phyloP scores from a whole-genome alignment of 2,329 filamentous ascomycete genomes.

The Geosmithia morbida region DNA sequence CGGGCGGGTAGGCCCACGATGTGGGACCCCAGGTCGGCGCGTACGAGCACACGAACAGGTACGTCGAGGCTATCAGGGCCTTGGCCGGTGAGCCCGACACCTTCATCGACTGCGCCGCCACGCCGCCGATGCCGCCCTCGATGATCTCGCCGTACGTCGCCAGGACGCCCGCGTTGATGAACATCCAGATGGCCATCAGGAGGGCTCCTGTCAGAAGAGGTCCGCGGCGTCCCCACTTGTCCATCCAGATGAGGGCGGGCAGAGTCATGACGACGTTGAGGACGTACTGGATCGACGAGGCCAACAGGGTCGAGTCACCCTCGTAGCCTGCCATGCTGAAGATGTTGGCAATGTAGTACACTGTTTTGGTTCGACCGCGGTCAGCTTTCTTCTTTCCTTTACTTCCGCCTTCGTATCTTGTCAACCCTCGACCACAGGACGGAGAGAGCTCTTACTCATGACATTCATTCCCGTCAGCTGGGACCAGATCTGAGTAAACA shows the following conservation, averaged over 20 bases:
- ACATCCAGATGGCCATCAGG: constrained; percentile 50
- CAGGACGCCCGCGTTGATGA: constrained; percentile 37
- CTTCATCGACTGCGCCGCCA: constrained; percentile 32
- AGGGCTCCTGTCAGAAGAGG: constrained; percentile 51
- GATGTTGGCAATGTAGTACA: constrained; percentile 46
- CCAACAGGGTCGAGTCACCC: constrained; percentile 34
- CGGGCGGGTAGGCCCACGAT: constrained; percentile 18
- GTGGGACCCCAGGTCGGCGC: constrained; percentile 33
- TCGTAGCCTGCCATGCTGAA: constrained; percentile 23
- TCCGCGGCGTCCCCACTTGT: constrained; percentile 60
- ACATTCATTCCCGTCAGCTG: constrained; percentile 43
- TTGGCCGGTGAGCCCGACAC: constrained; percentile 30
- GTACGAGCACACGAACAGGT: constrained; percentile 42
- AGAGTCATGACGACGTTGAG: constrained; percentile 73
- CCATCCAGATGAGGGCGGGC: constrained; percentile 59
- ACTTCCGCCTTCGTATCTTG: not conserved
- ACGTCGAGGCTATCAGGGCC: constrained; percentile 52
- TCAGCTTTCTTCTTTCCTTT: not conserved
- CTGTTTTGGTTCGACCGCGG: constrained; percentile 12
- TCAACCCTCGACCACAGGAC: not conserved
- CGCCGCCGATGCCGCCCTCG: constrained; percentile 28
- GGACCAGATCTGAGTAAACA: constrained; percentile 40
- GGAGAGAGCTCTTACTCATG: constrained; percentile 29
- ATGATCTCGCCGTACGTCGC: constrained; percentile 26
- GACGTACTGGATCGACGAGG: constrained; percentile 44